Percentiles rank a stretch among this genome's conserved stretches.
These are phyloP conservation scores for Fusarium liriodendri DNA, from an alignment of 2,329 filamentous ascomycete species.

Conservation along the genomic window DNA sequence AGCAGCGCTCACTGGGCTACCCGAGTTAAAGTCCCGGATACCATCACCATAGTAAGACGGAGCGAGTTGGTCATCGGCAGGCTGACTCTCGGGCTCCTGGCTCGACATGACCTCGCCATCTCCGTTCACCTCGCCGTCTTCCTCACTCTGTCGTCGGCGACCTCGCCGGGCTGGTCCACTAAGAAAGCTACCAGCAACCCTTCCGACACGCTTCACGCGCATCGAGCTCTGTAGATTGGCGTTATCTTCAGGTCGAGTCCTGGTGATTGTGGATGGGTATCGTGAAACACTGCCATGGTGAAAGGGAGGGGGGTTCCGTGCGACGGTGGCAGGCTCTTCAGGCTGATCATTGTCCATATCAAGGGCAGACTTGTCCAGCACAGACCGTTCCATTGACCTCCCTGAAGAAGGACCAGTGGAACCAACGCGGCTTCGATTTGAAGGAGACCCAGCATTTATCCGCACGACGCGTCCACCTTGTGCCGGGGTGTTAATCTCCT, in stretches of 20 bases:
- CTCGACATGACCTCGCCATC: conserved; percentile 56
- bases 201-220: conserved; percentile 81
- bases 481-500: conserved; percentile 65
- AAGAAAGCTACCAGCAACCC: conserved; percentile 80
- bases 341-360: conserved; percentile 60
- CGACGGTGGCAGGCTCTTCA: conserved; percentile 62
- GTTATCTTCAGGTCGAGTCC: conserved; percentile 70
- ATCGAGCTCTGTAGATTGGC: conserved; percentile 77
- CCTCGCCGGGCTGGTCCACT: conserved; percentile 84
- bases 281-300: conserved; percentile 66
- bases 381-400: conserved; percentile 50
- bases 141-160: conserved; percentile 61
- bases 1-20: conserved; percentile 66
- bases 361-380: conserved; percentile 47
- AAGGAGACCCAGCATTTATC: conserved; percentile 65
- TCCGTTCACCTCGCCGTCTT: conserved; percentile 64
- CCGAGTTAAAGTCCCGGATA: conserved; percentile 64
- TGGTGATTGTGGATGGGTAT: conserved; percentile 61
- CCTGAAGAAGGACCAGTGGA: conserved; percentile 53
- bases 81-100: conserved; percentile 57
- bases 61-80: conserved; percentile 51
- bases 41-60: conserved; percentile 58
- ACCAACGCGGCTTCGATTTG: conserved; percentile 51
- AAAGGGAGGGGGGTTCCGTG: conserved; percentile 58
- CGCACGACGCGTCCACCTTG: conserved; percentile 65